phyloP scores from a whole-genome alignment of 140 eudicot species.

The Erigeron philadelphicus region DNA sequence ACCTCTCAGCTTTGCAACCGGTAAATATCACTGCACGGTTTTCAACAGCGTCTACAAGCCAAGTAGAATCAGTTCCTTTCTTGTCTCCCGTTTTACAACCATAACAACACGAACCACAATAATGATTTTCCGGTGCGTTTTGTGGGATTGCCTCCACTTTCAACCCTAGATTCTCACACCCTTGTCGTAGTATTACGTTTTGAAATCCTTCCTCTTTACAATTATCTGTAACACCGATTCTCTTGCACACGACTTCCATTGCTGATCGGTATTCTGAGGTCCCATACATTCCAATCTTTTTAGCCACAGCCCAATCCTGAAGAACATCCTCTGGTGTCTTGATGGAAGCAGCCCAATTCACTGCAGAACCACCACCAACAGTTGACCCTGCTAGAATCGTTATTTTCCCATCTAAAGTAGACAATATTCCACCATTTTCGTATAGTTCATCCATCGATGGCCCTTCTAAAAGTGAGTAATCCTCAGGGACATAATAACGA shows the following conservation, averaged over 20 bases:
- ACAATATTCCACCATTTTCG: slow-evolving; percentile 50
- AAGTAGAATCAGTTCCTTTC: slow-evolving; percentile 74
- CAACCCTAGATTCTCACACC: slow-evolving; percentile 67
- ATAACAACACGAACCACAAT: slow-evolving; percentile 70
- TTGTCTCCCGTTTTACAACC: slow-evolving; percentile 83
- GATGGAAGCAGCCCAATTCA: slow-evolving; percentile 84
- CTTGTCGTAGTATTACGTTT: slow-evolving; percentile 54
- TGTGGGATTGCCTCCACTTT: slow-evolving; percentile 46
- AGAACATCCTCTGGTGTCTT: slow-evolving; percentile 69
- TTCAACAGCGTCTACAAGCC: slow-evolving; percentile 76
- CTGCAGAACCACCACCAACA: slow-evolving; percentile 88
- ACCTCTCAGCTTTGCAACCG: slow-evolving; percentile 67
- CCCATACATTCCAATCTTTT: slow-evolving; percentile 54
- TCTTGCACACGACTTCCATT: slow-evolving; percentile 64
- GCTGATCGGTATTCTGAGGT: slow-evolving; percentile 55
- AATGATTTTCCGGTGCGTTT: slow-evolving; percentile 68
- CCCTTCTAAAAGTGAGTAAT: slow-evolving; percentile 77
- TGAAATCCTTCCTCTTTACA: slow-evolving; percentile 59
- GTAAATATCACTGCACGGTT: slow-evolving; percentile 55
- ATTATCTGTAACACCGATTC: slow-evolving; percentile 62
- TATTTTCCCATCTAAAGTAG: slow-evolving; percentile 63
- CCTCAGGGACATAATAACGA: slow-evolving; percentile 58
- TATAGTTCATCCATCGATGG: slow-evolving; percentile 62
- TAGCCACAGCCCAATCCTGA: slow-evolving; percentile 52
- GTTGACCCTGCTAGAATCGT: slow-evolving; percentile 67